Evolutionary conservation across 2,329 filamentous ascomycete species (phyloP), one percentile per base, ranked within the genome.

Genomic region (Hymenoscyphus linearis): DNA sequence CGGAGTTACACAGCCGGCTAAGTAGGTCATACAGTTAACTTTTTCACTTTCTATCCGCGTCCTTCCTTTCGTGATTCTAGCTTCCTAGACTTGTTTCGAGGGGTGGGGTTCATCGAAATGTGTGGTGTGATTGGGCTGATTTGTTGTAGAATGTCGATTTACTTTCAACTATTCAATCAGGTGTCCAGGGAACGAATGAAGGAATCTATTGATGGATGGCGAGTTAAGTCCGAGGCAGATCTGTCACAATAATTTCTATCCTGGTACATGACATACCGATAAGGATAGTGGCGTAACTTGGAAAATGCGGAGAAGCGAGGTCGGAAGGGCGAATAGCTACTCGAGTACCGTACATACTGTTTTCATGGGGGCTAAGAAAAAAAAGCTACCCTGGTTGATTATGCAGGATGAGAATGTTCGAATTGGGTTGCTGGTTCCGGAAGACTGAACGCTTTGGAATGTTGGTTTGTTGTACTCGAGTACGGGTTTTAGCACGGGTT

Each of bases 331-430:
- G 34, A 9, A 16, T 22, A 40, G 37, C 9, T n/a, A 40, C 37
- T 4, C 18, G n/a, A n/a, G n/a, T n/a, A n/a, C n/a, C n/a, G n/a
- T n/a, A n/a, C n/a, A n/a, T n/a, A n/a, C n/a, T n/a, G n/a, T n/a
- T n/a, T n/a, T n/a, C n/a, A 47, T 47, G 40, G 40, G 31, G 40
- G 40, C 40, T 7, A 7, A 2, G 7, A 47, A 18, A 22, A 9
- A 9, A 52, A 52, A 52, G 18, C 18, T 13, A 44, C 26, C 58
- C 58, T 59, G 26, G 58, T 59, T 55, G 35, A 54, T 59, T 59
- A 54, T 59, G 58, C 58, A 47, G 58, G 52, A 25, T 40, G 34
- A 35, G 44, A 27, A 52, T 26, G 25, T 25, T 40, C 31, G 18
- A 22, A 37, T 53, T 59, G 50, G 37, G 57, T 12, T 22, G 22